Base-by-base conservation (phyloP, 2,329 filamentous ascomycete species). In the Aspergillus melleus region DNA sequence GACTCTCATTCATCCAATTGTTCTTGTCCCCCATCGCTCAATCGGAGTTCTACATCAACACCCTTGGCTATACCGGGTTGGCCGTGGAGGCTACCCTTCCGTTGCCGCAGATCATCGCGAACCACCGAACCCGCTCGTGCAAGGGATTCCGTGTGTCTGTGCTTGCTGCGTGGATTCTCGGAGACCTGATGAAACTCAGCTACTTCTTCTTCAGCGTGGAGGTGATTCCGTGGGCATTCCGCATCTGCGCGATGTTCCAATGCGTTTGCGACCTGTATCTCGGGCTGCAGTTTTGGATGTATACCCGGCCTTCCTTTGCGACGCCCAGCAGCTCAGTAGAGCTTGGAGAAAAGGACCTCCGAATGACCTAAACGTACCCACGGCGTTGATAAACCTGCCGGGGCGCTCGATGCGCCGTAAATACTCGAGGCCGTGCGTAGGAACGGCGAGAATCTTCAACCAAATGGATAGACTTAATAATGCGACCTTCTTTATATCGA, bases 1-100 rank as follows among this genome's bases (percentile, higher is more conserved):
- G 68, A 0, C 74, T 88, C 36, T 71, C 83, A 44, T 74, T 81
- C 14, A 72, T 87, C 46, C 85, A 88, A 60, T 57, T 86, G 16
- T 70, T 86, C 30, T 70, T 87, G 20, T 79, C 80, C 2, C 76
- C 79, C 1, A 77, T 81, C n/a, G 70, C 77, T 4, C 57, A 75
- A 16, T 77, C 79, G 2, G 60, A 73, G 29, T 63, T 70, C 57
- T 82, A 82, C 55, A 79, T 79, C 64, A 72, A 72, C 30, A 54
- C 79, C 29, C 72, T 82, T 30, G 80, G 80, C 51, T 78, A 76
- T 57, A 61, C 76, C 29, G 80, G 80, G 42, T 76, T 82, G 8
- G 77, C 79, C 10, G 74, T 81, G 26, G 80, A 82, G 67, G 80
- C 80, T 4, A 77, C 73, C 20, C 74, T 82, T 11, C 80, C 80